phyloP scores from a whole-genome alignment of 2,329 filamentous ascomycete species.

The Akanthomyces dipterigenus region DNA sequence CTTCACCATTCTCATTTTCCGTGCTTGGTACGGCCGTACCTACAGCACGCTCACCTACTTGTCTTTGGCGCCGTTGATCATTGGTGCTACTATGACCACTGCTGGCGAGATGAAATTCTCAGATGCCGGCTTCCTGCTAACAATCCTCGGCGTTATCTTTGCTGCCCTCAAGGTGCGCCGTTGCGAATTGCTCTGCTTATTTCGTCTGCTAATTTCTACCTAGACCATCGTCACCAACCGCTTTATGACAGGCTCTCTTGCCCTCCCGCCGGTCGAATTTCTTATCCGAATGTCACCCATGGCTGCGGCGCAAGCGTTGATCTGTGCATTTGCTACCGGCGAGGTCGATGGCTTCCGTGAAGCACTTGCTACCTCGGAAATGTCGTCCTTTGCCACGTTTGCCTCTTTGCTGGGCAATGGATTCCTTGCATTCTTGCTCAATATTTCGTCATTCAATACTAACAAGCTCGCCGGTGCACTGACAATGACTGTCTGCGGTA shows the following conservation, averaged over 20 bases:
- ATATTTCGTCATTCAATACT: conserved; percentile 50
- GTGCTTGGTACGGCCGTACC: conserved; percentile 45
- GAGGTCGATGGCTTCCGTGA: conserved; percentile 40
- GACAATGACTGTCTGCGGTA: conserved; percentile 54
- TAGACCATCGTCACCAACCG: conserved; percentile 57
- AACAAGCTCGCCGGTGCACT: conserved; percentile 52
- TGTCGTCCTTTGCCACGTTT: conserved; percentile 30
- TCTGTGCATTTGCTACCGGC: conserved; percentile 45
- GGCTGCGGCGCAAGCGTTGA: conserved; percentile 47
- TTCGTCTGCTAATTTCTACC: conserved; percentile 15
- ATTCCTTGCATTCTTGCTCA: conserved; percentile 47
- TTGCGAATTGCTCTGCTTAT: background rate
- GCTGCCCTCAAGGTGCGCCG: conserved; percentile 45
- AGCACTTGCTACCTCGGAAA: conserved; percentile 27
- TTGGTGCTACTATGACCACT: conserved; percentile 53
- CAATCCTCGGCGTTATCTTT: conserved; percentile 46
- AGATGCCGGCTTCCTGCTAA: conserved; percentile 48
- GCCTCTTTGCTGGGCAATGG: conserved; percentile 44
- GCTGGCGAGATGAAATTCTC: conserved; percentile 58
- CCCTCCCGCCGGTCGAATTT: conserved; percentile 52
- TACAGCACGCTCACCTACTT: conserved; percentile 52
- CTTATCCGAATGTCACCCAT: conserved; percentile 58
- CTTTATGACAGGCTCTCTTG: conserved; percentile 55
- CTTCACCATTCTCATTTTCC: conserved; percentile 56
- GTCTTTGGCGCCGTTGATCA: conserved; percentile 52